Evolutionary conservation across 108 stramenopile genomes (phyloP).

Genomic region (Thalassiosira profunda): DNA sequence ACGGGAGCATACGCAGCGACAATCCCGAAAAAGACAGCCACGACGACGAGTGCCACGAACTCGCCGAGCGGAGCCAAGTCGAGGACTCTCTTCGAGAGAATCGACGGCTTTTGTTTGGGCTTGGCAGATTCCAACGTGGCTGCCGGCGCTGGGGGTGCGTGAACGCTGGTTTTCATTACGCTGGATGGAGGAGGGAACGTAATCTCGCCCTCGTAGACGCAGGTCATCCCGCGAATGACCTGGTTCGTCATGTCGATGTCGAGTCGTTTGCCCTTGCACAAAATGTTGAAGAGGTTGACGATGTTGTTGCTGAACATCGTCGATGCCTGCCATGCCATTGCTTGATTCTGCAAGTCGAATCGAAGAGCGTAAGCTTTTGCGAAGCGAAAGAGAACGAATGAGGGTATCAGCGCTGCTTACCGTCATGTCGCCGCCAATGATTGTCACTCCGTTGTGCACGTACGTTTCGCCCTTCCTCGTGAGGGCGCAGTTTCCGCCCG

Average conservation of each 20-base stretch:
- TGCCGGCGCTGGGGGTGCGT: background rate
- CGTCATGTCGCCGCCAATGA: slow-evolving; percentile 84
- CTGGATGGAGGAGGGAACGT: slow-evolving; percentile 78
- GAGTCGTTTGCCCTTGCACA: slow-evolving; percentile 55
- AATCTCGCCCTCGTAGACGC: slow-evolving; percentile 49
- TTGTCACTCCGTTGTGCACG: slow-evolving; percentile 70
- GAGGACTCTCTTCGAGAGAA: slow-evolving; percentile 55
- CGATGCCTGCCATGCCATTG: slow-evolving; percentile 83
- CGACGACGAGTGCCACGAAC: slow-evolving; percentile 13
- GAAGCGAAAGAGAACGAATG: too few species aligned
- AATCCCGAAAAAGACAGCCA: slow-evolving; percentile 47
- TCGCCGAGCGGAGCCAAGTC: slow-evolving; percentile 61
- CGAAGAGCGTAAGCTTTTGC: too few species aligned
- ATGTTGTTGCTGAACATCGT: slow-evolving; percentile 91
- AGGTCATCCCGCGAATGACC: slow-evolving; percentile 73
- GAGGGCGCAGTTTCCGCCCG: slow-evolving; percentile 90
- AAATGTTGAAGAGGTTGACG: slow-evolving; percentile 77
- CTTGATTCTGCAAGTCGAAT: too few species aligned
- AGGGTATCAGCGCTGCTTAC: too few species aligned
- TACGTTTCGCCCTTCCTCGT: slow-evolving; percentile 68
- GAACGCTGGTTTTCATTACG: slow-evolving; percentile 46
- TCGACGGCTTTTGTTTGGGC: slow-evolving; percentile 37
- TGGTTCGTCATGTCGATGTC: slow-evolving; percentile 73
- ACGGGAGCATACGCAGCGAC: slow-evolving; percentile 52
- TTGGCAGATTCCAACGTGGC: too few species aligned